Base-by-base conservation (phyloP, 805 yeast genomes). In the Cyberlindnera sargentensis region DNA sequence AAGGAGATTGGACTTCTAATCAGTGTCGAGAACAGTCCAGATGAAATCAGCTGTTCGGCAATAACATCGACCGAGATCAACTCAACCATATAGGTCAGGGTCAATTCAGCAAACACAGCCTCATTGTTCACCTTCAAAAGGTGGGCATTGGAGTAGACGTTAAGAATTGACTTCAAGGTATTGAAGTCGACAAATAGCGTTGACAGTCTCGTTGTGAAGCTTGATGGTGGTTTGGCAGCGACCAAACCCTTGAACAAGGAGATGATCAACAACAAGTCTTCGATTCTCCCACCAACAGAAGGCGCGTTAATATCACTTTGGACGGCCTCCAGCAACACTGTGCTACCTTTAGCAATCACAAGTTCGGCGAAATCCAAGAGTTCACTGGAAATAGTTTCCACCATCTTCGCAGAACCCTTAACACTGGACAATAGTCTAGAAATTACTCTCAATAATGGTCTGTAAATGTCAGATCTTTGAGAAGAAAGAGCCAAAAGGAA, bases 1-100 rank as follows among this genome's bases (percentile, higher is more conserved):
- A 70, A 62, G 0, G 95, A 82, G 1, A 86, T 70, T 5, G 89
- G 81, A 43, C 93, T 81, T 53, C 88, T 95, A 4, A 80, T 72
- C 34, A 90, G 64, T 4, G 79, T 79, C 4, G 80, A 68, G 43
- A 84, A 75, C 31, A 90, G 61, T 0, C 95, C 95, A 35, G 73
- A 66, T 3, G 72, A 58, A 10, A 84, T 72, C 40, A 89, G 66
- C 39, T 72, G 75, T 43, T 82, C 84, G 1, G 95, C 90, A 51
- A 88, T 72, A 1, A 63, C 64, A 36, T 76, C 78, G 8, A 78
- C 68, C 1, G 77, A 65, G 50, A 84, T 75, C 57, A 88, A 66
- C 51, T 87, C 93, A 45, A 78, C 76, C 30, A 89, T 68, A 49
- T 77, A 85, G 53, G 78, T 71, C 48, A 90, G 65, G 8, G 88